phyloP scores from a whole-genome alignment of 257 asterid species.

The Solanum peruvianum region DNA sequence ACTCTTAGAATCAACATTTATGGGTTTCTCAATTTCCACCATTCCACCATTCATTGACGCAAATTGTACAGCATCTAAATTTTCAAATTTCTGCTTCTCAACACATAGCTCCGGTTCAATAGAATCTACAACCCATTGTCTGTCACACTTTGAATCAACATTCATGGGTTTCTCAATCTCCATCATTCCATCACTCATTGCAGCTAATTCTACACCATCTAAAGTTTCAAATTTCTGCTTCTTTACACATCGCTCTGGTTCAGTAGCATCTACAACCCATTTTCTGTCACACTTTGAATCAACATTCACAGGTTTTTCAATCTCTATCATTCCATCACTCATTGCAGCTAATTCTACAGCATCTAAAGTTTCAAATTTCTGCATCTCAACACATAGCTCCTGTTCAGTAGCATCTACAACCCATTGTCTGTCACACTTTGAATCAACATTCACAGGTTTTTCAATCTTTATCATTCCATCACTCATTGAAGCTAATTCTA shows the following conservation, averaged over 20 bases:
- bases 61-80: not conserved
- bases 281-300: slow-evolving; percentile 23
- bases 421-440: slow-evolving; percentile 15
- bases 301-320: slow-evolving; percentile 9
- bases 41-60: not conserved
- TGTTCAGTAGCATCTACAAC: slow-evolving; percentile 12
- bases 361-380: slow-evolving; percentile 1
- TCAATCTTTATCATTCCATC: slow-evolving; percentile 24
- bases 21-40: not conserved
- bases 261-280: slow-evolving; percentile 8
- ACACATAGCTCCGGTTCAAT: not conserved
- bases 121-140: not conserved
- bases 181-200: not conserved
- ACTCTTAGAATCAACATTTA: not conserved
- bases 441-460: slow-evolving; percentile 6
- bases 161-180: not conserved
- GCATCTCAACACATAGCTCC: slow-evolving; percentile 23
- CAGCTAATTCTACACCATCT: not conserved
- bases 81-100: not conserved
- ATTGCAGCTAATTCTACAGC: slow-evolving; percentile 3
- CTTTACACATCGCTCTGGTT: slow-evolving; percentile 5
- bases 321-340: slow-evolving; percentile 23
- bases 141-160: not conserved
- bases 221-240: slow-evolving; percentile 12
- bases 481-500: not conserved